Conservation (phyloP, 1,284 basidiomycete genomes). For the Austroboletus novae-zelandiae region DNA sequence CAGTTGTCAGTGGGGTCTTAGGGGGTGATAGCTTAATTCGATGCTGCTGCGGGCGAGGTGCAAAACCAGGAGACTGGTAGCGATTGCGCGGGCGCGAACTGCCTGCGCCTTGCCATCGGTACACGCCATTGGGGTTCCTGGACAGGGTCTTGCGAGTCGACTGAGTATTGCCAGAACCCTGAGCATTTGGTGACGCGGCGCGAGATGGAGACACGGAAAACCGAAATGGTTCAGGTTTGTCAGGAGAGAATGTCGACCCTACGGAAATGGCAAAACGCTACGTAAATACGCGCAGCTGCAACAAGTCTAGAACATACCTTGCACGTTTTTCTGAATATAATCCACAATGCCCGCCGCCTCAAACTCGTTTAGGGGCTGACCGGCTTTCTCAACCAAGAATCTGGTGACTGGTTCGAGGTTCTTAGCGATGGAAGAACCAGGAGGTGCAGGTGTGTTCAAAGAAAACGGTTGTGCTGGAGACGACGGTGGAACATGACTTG, state of each 20-base stretch:
- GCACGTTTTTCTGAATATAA: conserved; percentile 44
- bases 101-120: conserved; percentile 67
- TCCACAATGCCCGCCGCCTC: conserved; percentile 56
- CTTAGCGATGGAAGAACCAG: conserved; percentile 33
- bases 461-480: conserved; percentile 21
- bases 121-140: conserved; percentile 70
- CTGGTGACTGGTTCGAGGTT: conserved; percentile 45
- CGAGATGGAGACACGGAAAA: conserved; percentile 52
- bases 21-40: conserved; percentile 39
- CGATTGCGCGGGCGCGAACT: conserved; percentile 64
- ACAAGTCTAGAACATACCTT: conserved; percentile 29
- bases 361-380: conserved; percentile 45
- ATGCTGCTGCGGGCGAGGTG: conserved; percentile 41
- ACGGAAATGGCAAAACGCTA: conserved; percentile 6
- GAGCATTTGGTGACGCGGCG: conserved; percentile 38
- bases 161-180: conserved; percentile 15
- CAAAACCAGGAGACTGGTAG: conserved; percentile 66
- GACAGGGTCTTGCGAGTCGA: conserved; percentile 50
- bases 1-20: conserved; percentile 40
- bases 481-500: conserved; percentile 16
- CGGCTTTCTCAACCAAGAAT: conserved; percentile 44
- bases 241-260: conserved; percentile 32
- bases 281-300: conserved; percentile 11
- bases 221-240: conserved; percentile 52
- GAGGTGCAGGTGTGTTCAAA: conserved; percentile 7